Conservation (phyloP, 169 alveolate genomes). For the Plasmodium sp. region DNA sequence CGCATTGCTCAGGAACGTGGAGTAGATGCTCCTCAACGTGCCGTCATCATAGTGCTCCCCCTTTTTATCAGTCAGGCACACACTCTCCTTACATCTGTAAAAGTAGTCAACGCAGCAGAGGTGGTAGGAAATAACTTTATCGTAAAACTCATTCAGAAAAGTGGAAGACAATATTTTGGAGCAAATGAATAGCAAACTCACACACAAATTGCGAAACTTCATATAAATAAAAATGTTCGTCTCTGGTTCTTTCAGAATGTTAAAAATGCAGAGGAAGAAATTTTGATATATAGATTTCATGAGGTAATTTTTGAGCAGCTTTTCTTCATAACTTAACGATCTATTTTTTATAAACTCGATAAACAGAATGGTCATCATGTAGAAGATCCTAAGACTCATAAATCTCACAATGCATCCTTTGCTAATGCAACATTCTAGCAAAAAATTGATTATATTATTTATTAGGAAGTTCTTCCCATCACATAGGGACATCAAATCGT, state of each 20-base stretch:
- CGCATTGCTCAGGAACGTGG: constrained; percentile 24
- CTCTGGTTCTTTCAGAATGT: constrained; percentile 50
- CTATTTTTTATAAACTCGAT: constrained; percentile 18
- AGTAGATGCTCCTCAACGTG: neutral
- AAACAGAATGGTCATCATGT: constrained; percentile 28
- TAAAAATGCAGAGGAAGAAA: constrained; percentile 48
- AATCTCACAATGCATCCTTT: constrained; percentile 51
- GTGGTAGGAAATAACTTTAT: constrained; percentile 10
- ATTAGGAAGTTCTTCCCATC: constrained; percentile 47
- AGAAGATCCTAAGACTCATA: constrained; percentile 28
- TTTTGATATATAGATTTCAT: constrained; percentile 44
- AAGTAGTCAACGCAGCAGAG: constrained; percentile 2
- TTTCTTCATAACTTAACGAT: constrained; percentile 30
- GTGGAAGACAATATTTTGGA: constrained; percentile 3
- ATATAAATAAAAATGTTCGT: constrained; percentile 52
- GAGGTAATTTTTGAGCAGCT: constrained; percentile 24
- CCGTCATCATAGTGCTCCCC: neutral
- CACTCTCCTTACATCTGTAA: constrained; percentile 24
- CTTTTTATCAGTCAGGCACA: neutral
- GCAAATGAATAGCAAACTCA: constrained; percentile 42
- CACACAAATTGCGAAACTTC: constrained; percentile 48
- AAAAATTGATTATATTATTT: constrained; percentile 64
- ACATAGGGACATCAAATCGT: constrained; percentile 14
- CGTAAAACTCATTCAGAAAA: constrained; percentile 57
- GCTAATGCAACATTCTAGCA: constrained; percentile 53